phyloP scores from a whole-genome alignment of 495 filamentous ascomycete genomes.

The Cercophora sp. region DNA sequence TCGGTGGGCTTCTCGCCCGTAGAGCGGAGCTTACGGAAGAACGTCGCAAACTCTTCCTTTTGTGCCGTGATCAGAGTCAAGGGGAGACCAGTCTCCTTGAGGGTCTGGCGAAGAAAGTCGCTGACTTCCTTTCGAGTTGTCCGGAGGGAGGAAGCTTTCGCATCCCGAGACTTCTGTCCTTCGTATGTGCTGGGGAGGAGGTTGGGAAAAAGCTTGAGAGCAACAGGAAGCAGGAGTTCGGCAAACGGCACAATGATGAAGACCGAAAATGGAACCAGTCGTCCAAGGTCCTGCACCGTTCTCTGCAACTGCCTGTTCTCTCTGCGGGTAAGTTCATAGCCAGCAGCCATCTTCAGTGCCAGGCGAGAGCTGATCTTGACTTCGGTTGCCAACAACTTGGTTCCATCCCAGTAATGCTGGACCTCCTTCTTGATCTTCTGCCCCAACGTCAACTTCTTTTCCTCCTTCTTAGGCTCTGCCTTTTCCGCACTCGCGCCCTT shows the following conservation, averaged over 20 bases:
- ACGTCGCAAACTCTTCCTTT: constrained; percentile 92
- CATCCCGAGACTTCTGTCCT: constrained; percentile 80
- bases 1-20: constrained; percentile 86
- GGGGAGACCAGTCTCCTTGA: constrained; percentile 89
- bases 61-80: constrained; percentile 80
- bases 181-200: constrained; percentile 96
- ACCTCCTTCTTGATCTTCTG: constrained; percentile 92
- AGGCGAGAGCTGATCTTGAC: constrained; percentile 86
- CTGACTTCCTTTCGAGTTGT: constrained; percentile 92
- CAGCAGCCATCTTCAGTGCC: constrained; percentile 94
- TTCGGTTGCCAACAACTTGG: constrained; percentile 92
- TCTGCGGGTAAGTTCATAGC: constrained; percentile 92
- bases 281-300: constrained; percentile 88
- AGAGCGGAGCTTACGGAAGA: constrained; percentile 93
- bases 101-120: constrained; percentile 79
- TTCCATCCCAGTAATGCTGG: constrained; percentile 98
- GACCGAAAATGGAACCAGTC: constrained; percentile 91
- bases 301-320: constrained; percentile 89
- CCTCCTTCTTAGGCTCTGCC: constrained; percentile 62
- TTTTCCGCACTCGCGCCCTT: constrained; percentile 28
- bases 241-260: constrained; percentile 97
- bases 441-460: constrained; percentile 72
- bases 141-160: constrained; percentile 77
- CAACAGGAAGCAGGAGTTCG: constrained; percentile 89
- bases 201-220: constrained; percentile 93